Conservation (phyloP, 352 stramenopile genomes). For the Phytophthora vignae region DNA sequence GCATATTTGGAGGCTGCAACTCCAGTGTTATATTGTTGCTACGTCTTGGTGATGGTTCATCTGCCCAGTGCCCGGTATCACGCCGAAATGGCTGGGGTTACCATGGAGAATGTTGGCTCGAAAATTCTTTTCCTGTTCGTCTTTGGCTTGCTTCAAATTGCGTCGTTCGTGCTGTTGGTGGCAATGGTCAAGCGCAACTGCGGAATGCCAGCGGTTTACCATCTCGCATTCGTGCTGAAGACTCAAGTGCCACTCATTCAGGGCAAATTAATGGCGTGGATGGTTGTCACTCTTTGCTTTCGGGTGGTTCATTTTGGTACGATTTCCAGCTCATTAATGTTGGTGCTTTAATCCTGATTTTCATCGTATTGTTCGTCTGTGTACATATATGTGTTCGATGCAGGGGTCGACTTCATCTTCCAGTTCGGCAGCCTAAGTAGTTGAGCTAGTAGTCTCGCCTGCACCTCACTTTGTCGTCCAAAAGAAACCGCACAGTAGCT, state of each 20-base stretch:
- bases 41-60: slow-evolving; percentile 23
- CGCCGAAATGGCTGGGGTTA: slow-evolving; percentile 13
- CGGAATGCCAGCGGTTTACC: slow-evolving; percentile 22
- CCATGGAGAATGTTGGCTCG: background rate
- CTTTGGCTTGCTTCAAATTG: slow-evolving; percentile 30
- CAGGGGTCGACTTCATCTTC: slow-evolving; percentile 20
- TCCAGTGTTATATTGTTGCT: slow-evolving; percentile 34
- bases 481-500: no score
- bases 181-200: slow-evolving; percentile 21
- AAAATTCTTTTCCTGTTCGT: slow-evolving; percentile 21
- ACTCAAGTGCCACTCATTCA: slow-evolving; percentile 29
- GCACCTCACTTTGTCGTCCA: no score
- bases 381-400: background rate
- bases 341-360: no score
- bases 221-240: slow-evolving; percentile 40
- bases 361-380: background rate
- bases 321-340: background rate
- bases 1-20: slow-evolving; percentile 47
- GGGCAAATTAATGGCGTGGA: slow-evolving; percentile 20
- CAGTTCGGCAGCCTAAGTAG: background rate
- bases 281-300: slow-evolving; percentile 17
- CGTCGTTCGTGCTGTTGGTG: slow-evolving; percentile 27
- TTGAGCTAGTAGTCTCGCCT: background rate
- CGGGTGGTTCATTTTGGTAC: slow-evolving; percentile 21
- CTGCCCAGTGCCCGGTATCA: slow-evolving; percentile 30